A percentile compares a stretch with the other conserved stretches of the same genome.
Evolutionary conservation across 2,329 filamentous ascomycete genomes (phyloP).

Genomic region (Chrysosporium queenslandicum): DNA sequence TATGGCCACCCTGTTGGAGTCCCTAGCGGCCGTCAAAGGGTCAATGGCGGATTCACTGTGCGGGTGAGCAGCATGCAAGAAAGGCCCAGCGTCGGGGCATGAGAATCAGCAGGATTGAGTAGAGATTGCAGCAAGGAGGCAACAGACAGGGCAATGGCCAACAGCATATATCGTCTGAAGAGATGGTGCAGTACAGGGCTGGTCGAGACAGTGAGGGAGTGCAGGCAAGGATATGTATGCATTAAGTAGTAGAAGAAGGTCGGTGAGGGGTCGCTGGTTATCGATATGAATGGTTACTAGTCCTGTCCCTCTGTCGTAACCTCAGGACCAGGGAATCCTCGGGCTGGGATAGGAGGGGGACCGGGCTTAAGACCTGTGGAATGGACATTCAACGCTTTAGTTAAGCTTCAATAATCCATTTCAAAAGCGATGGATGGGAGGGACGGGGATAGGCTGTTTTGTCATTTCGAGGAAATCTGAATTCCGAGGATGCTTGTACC

Average conservation of each 20-base stretch:
- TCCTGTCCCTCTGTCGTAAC: not conserved
- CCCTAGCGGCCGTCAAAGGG: no score
- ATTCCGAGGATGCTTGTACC: constrained; percentile 13
- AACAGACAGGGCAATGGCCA: not conserved
- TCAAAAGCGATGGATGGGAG: constrained; percentile 8
- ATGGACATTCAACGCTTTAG: not conserved
- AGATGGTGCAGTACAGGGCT: constrained; percentile 8
- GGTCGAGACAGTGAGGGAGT: not conserved
- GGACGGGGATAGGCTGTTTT: constrained; percentile 10
- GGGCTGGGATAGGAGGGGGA: constrained; percentile 2
- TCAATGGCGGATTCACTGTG: not conserved
- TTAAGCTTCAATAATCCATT: constrained; percentile 14
- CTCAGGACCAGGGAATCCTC: constrained; percentile 4
- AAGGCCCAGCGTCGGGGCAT: not conserved
- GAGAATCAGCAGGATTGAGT: not conserved
- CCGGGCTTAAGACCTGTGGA: constrained; percentile 1
- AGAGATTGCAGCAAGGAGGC: not conserved
- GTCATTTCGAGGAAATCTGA: constrained; percentile 2
- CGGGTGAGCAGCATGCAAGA: not conserved
- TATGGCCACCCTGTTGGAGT: no score
- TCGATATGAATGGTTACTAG: constrained; percentile 11
- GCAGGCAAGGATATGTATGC: constrained; percentile 8
- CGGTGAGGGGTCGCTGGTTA: constrained; percentile 9
- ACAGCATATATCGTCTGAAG: constrained; percentile 7
- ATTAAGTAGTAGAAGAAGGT: constrained; percentile 5